Conservation (phyloP, 1,139 yeast genomes). For the Kurtzmaniella natalensis region DNA sequence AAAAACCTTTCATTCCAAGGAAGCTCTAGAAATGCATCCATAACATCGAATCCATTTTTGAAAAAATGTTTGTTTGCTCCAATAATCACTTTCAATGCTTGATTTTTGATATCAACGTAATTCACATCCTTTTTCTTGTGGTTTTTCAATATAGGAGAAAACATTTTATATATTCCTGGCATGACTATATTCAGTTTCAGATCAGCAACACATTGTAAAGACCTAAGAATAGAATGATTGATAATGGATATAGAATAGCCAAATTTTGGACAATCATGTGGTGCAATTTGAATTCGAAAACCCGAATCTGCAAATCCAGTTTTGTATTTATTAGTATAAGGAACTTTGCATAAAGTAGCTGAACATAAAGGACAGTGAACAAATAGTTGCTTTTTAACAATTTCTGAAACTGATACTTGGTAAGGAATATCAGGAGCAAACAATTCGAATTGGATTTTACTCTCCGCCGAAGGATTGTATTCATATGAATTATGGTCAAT, state of each 20-base stretch:
- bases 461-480: slow-evolving; percentile 13
- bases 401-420: not conserved
- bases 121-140: not conserved
- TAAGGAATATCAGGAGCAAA: not conserved
- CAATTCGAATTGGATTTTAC: not conserved
- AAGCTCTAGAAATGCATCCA: not conserved
- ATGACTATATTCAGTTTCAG: slow-evolving; percentile 4
- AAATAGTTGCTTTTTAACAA: not conserved
- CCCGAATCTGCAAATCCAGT: slow-evolving; percentile 21
- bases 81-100: not conserved
- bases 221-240: slow-evolving; percentile 17
- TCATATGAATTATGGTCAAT: slow-evolving; percentile 18
- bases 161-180: not conserved
- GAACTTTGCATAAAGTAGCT: slow-evolving; percentile 10
- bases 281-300: slow-evolving; percentile 8
- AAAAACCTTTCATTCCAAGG: not conserved
- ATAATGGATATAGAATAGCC: slow-evolving; percentile 4
- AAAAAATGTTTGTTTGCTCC: not conserved
- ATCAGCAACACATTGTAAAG: slow-evolving; percentile 19
- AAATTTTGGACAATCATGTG: not conserved
- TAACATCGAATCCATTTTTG: not conserved
- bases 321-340: slow-evolving; percentile 12
- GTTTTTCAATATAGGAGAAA: not conserved
- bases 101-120: not conserved
- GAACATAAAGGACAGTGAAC: slow-evolving; percentile 18